Percentiles rank a stretch among this genome's conserved stretches.
phyloP scores from a whole-genome alignment of 768 basidiomycete genomes.

The Pluteus cervinus region DNA sequence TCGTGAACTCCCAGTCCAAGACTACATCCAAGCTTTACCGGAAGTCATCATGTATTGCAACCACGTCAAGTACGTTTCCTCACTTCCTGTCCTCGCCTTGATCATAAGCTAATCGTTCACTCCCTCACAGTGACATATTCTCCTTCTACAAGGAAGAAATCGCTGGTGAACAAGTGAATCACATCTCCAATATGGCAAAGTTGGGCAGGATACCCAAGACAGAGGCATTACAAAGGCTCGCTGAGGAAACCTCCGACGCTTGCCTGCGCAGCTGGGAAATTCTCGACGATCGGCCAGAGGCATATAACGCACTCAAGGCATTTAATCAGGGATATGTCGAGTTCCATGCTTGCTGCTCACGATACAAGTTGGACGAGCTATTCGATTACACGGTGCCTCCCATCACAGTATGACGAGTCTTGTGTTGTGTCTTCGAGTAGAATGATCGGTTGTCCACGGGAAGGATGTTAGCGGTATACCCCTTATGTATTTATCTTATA shows the following conservation, averaged over 20 bases:
- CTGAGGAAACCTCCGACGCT: constrained; percentile 1
- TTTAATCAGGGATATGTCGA: constrained; percentile 1
- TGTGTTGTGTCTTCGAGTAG: too few species aligned
- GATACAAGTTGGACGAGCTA: too few species aligned
- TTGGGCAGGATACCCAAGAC: constrained; percentile 1
- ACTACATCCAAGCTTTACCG: constrained; percentile 3
- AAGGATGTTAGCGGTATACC: too few species aligned
- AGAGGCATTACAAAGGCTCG: constrained; percentile 4
- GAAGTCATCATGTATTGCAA: constrained; percentile 5
- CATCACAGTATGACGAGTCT: too few species aligned
- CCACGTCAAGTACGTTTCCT: constrained; percentile 1
- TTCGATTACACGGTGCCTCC: too few species aligned
- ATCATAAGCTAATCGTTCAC: too few species aligned
- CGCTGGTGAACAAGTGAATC: not conserved
- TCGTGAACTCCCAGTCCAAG: constrained; percentile 8
- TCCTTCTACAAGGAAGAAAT: constrained; percentile 6
- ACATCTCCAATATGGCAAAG: constrained; percentile 3
- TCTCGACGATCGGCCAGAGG: not conserved
- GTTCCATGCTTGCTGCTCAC: constrained; percentile 1
- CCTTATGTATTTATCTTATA: too few species aligned
- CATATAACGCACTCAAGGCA: not conserved
- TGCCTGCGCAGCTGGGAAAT: not conserved
- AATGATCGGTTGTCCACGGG: too few species aligned
- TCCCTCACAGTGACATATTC: constrained; percentile 2
- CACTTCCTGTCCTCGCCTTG: too few species aligned